phyloP scores from a whole-genome alignment of 306 rosid genomes.

The Lotus japonicus region DNA sequence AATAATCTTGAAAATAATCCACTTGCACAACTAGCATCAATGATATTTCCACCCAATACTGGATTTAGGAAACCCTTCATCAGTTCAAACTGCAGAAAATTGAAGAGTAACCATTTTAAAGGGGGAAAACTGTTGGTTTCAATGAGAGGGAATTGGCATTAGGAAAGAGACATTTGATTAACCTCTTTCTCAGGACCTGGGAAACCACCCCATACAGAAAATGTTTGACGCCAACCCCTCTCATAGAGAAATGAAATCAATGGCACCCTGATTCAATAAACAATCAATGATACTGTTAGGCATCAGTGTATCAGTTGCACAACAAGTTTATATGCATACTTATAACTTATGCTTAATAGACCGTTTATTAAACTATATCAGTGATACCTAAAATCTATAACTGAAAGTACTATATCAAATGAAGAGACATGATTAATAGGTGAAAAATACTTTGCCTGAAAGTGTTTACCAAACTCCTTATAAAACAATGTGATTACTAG shows the following conservation, averaged over 20 bases:
- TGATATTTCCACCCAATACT: slow-evolving; percentile 69
- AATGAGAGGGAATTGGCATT: not conserved
- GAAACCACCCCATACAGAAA: slow-evolving; percentile 60
- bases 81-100: slow-evolving; percentile 77
- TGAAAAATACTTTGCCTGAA: not conserved
- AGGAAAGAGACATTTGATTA: slow-evolving; percentile 16
- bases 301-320: not conserved
- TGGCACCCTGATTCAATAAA: slow-evolving; percentile 58
- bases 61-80: slow-evolving; percentile 63
- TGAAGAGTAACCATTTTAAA: not conserved
- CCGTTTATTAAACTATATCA: not conserved
- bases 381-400: not conserved
- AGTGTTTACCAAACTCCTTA: not conserved
- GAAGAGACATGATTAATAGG: not conserved
- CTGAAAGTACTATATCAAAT: not conserved
- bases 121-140: not conserved
- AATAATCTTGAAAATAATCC: slow-evolving; percentile 87
- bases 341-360: not conserved
- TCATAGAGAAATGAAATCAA: slow-evolving; percentile 79
- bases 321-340: not conserved
- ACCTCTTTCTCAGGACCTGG: slow-evolving; percentile 98
- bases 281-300: not conserved
- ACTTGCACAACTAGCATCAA: slow-evolving; percentile 94
- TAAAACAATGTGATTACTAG: not conserved
- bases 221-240: slow-evolving; percentile 97